A percentile compares a stretch with the other conserved stretches of the same genome.
These are phyloP conservation scores for Geoglossum cookeanum DNA, from an alignment of 2,329 filamentous ascomycete genomes.

Conservation along the genomic window DNA sequence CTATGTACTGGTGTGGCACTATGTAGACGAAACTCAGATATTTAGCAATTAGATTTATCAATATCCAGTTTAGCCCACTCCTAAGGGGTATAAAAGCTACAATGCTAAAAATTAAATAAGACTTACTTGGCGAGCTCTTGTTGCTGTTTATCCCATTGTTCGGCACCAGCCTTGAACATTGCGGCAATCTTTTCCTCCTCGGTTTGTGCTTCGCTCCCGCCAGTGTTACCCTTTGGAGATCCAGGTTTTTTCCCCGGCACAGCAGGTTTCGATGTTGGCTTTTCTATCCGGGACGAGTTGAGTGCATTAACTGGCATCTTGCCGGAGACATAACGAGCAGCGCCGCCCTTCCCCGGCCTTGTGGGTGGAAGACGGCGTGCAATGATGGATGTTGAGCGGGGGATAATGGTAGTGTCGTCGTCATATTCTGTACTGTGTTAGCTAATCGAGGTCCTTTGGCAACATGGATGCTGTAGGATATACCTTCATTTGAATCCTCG, in stretches of 20 bases:
- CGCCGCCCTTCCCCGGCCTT: conserved; percentile 72
- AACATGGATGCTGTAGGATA: conserved; percentile 17
- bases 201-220: conserved; percentile 63
- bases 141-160: conserved; percentile 85
- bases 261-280: conserved; percentile 32
- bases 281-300: conserved; percentile 52
- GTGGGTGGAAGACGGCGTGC: conserved; percentile 69
- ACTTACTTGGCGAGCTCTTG: conserved; percentile 72
- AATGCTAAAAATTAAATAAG: not conserved
- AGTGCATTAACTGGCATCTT: conserved; percentile 85
- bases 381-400: conserved; percentile 82
- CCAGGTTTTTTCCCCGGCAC: conserved; percentile 22
- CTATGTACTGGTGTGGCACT: conserved; percentile 25
- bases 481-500: conserved; percentile 80
- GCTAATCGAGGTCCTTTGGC: not conserved
- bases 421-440: conserved; percentile 52
- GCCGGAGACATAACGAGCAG: conserved; percentile 86
- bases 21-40: not conserved
- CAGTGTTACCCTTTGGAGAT: conserved; percentile 34
- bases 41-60: conserved; percentile 1
- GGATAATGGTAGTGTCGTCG: conserved; percentile 94
- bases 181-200: conserved; percentile 89
- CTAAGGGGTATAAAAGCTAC: too few relatives aligned
- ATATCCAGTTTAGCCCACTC: not conserved
- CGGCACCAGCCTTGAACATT: conserved; percentile 75